Conservation (phyloP, 345 rosid species). For the Sapria himalayana region DNA sequence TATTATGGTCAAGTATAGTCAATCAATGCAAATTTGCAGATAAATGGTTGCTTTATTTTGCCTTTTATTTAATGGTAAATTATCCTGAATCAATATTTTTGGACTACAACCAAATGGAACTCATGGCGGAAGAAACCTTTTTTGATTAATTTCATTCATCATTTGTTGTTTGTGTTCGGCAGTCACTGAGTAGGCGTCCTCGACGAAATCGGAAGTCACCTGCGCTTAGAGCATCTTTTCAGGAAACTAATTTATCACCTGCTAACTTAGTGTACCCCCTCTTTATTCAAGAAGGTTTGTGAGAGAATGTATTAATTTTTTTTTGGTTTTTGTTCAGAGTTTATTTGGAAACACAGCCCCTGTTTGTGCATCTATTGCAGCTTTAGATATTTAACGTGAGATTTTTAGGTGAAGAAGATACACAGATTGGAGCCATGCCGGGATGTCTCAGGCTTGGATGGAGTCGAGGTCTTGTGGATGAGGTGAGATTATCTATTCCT, state of each 20-base stretch:
- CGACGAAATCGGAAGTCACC: conserved; percentile 74
- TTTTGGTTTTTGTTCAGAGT: no score
- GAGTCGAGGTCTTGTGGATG: conserved; percentile 80
- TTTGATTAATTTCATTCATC: no score
- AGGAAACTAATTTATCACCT: conserved; percentile 64
- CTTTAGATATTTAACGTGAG: no score
- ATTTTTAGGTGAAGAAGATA: conserved; percentile 68
- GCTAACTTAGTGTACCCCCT: conserved; percentile 84
- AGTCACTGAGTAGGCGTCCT: conserved; percentile 68
- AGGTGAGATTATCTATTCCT: conserved; percentile 23
- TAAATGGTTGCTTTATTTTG: conserved; percentile 4
- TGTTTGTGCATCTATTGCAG: no score
- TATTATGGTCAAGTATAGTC: not conserved
- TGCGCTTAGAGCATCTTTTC: conserved; percentile 49
- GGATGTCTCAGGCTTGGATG: conserved; percentile 96
- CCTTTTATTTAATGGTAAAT: no score
- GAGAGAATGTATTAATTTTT: no score
- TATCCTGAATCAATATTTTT: no score
- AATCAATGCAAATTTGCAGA: not conserved
- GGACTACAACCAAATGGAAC: no score
- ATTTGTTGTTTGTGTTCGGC: conserved; percentile 4
- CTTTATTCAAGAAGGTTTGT: conserved; percentile 84
- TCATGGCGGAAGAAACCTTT: no score
- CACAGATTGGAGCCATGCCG: conserved; percentile 99
- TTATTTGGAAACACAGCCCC: no score